phyloP scores from a whole-genome alignment of 2,329 filamentous ascomycete genomes.

The Colletotrichum salicis region DNA sequence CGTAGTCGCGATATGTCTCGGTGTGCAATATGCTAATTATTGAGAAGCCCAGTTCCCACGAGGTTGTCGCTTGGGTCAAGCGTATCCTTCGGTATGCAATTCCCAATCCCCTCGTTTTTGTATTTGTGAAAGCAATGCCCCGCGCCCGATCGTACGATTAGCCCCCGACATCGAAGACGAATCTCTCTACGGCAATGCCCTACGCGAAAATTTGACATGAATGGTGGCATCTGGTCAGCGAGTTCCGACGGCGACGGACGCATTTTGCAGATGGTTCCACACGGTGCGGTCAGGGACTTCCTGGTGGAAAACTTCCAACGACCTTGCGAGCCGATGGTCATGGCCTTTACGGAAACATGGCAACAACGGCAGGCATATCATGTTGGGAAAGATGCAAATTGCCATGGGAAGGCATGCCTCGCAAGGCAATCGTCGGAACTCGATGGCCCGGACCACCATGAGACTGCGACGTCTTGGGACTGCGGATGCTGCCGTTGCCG shows the following conservation, averaged over 20 bases:
- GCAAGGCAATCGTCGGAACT: neutral
- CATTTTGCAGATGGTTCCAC: neutral
- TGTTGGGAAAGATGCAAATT: neutral
- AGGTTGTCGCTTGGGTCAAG: conserved; percentile 99
- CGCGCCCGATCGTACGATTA: neutral
- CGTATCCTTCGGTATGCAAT: conserved; percentile 82
- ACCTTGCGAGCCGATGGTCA: neutral
- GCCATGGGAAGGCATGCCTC: neutral
- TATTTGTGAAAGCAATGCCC: conserved; percentile 1
- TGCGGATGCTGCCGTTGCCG: conserved; percentile 8
- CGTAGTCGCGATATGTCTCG: neutral
- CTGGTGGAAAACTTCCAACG: neutral
- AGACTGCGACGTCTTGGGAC: neutral
- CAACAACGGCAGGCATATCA: neutral
- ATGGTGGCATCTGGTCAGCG: neutral
- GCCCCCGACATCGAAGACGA: conserved; percentile 11
- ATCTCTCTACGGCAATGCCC: neutral
- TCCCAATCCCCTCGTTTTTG: neutral
- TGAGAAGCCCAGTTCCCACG: conserved; percentile 71
- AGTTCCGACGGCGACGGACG: neutral
- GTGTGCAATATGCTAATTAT: conserved; percentile 3
- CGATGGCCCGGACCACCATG: neutral
- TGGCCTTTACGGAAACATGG: neutral
- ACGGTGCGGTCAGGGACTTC: conserved; percentile 1
- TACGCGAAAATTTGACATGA: no score